Evolutionary conservation across 1,284 basidiomycete species (phyloP).

Genomic region (Cryptococcus sp.): DNA sequence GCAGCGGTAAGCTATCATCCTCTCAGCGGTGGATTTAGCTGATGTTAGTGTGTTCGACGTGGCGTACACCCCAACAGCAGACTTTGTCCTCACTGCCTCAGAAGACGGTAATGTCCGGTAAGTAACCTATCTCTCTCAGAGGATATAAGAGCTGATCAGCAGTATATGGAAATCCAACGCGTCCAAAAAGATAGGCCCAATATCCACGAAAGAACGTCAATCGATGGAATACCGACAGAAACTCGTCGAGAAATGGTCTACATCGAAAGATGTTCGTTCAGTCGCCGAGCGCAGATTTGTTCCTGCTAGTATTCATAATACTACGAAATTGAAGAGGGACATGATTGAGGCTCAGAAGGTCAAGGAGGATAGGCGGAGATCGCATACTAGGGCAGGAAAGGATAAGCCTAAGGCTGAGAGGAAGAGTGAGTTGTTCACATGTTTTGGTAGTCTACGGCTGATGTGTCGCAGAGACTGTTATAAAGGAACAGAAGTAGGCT

Average conservation of each 20-base stretch:
- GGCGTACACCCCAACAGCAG: slow-evolving; percentile 80
- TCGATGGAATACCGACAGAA: slow-evolving; percentile 88
- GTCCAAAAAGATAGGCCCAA: slow-evolving; percentile 84
- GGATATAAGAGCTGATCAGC: neutral
- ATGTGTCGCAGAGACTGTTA: slow-evolving; percentile 55
- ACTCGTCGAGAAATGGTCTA: slow-evolving; percentile 83
- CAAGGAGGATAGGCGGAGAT: slow-evolving; percentile 90
- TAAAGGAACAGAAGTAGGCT: slow-evolving; percentile 65
- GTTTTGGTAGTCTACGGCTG: slow-evolving; percentile 1
- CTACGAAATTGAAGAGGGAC: slow-evolving; percentile 79
- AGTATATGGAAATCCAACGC: slow-evolving; percentile 90
- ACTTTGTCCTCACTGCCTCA: slow-evolving; percentile 88
- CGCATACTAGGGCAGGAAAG: slow-evolving; percentile 76
- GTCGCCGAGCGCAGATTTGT: slow-evolving; percentile 81
- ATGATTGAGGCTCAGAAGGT: slow-evolving; percentile 86
- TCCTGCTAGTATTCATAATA: slow-evolving; percentile 85
- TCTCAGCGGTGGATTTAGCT: neutral
- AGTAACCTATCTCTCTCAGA: slow-evolving; percentile 2
- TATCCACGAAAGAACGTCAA: slow-evolving; percentile 87
- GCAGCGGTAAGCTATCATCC: slow-evolving; percentile 66
- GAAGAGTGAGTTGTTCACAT: slow-evolving; percentile 56
- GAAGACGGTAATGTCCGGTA: slow-evolving; percentile 91
- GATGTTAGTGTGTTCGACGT: slow-evolving; percentile 50
- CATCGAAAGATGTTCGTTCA: slow-evolving; percentile 73
- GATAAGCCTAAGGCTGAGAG: slow-evolving; percentile 88